Conservation (phyloP, 2,329 filamentous ascomycete genomes). For the Pestalotiopsis sp. region DNA sequence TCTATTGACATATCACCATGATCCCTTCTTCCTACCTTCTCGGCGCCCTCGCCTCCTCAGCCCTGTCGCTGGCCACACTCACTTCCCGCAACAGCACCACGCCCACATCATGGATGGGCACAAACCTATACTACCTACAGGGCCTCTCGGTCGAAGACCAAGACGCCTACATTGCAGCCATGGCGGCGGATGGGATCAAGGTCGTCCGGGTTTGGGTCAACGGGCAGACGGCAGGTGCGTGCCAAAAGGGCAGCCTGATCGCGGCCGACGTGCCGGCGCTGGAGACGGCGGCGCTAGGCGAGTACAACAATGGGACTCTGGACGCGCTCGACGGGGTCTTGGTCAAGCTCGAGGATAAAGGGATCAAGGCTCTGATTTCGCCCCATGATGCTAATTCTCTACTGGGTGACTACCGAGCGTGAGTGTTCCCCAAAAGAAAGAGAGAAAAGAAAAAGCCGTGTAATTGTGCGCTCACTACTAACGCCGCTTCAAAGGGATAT, state of each 20-base stretch:
- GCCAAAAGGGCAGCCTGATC: conserved; percentile 31
- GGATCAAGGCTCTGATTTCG: conserved; percentile 34
- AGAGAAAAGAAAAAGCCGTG: neutral
- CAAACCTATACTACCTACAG: conserved; percentile 32
- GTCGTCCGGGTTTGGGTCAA: conserved; percentile 34
- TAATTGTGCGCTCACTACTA: neutral
- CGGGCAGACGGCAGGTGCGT: conserved; percentile 20
- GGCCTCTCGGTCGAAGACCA: conserved; percentile 29
- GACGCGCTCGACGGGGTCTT: conserved; percentile 31
- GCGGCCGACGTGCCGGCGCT: conserved; percentile 19
- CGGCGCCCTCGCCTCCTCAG: neutral
- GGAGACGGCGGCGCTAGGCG: conserved; percentile 26
- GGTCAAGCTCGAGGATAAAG: conserved; percentile 27
- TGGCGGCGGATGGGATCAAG: conserved; percentile 30
- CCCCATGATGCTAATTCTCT: conserved; percentile 32
- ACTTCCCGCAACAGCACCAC: neutral
- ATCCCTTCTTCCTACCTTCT: neutral
- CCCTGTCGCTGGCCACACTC: neutral
- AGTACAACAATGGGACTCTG: conserved; percentile 28
- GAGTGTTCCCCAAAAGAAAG: neutral
- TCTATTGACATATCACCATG: neutral
- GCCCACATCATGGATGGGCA: conserved; percentile 28
- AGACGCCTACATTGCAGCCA: conserved; percentile 26
- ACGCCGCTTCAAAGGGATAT: conserved; percentile 18
- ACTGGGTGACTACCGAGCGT: conserved; percentile 13